These are phyloP conservation scores for Mrakia hoshinonis DNA, from an alignment of 768 basidiomycete species.

Conservation along the genomic window DNA sequence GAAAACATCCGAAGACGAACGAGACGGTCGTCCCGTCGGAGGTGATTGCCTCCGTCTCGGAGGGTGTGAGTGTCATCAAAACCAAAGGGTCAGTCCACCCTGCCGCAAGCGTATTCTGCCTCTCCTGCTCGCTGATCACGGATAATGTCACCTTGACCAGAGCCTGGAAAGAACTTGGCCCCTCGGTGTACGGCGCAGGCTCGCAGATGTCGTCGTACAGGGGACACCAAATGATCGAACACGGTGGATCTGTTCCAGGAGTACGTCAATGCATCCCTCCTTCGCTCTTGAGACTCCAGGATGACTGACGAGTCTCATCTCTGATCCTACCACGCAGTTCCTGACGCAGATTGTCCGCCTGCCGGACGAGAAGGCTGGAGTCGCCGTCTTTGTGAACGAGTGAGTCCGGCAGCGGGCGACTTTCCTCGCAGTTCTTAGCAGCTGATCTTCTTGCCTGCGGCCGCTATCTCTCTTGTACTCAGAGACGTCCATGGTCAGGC, in stretches of 20 bases:
- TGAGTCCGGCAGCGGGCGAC: background rate
- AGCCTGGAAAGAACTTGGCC: background rate
- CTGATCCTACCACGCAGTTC: too few species aligned
- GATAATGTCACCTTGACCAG: background rate
- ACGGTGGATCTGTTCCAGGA: conserved; percentile 35
- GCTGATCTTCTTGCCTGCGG: too few species aligned
- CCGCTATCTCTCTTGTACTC: background rate
- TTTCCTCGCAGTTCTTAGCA: background rate
- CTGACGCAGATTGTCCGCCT: conserved; percentile 31
- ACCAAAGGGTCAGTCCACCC: conserved; percentile 11
- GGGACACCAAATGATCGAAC: conserved; percentile 30
- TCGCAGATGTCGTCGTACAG: conserved; percentile 33
- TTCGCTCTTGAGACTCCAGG: background rate
- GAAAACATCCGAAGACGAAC: conserved; percentile 15
- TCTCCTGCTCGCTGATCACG: background rate
- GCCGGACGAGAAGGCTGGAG: conserved; percentile 33
- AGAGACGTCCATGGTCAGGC: background rate
- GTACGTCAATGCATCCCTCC: too few species aligned
- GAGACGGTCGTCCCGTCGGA: conserved; percentile 30
- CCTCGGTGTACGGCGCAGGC: conserved; percentile 34
- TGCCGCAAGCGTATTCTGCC: too few species aligned
- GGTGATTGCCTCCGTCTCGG: conserved; percentile 23
- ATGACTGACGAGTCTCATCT: too few species aligned
- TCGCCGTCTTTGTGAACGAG: conserved; percentile 35
- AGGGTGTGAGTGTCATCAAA: background rate